Evolutionary conservation across 2,329 filamentous ascomycete species (phyloP), one percentile per base, ranked within the genome.

Genomic region (Aureobasidium namibiae): DNA sequence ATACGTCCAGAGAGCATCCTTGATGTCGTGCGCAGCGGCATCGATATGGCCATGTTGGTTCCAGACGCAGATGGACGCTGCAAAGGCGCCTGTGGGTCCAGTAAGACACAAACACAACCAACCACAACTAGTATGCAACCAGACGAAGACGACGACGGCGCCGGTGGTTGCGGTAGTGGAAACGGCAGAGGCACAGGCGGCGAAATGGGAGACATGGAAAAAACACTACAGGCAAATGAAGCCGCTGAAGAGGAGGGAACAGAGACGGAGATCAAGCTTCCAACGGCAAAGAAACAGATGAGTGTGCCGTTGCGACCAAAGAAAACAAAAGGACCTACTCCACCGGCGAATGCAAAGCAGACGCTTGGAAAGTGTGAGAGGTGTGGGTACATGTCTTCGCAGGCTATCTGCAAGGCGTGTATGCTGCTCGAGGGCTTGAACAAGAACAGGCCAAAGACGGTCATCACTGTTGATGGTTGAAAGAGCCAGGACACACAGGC

Each of bases 331-430:
- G 59, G 23, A 13, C 33, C 39, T 1, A 59, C 62, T 4, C 62
- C 67, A 10, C 74, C 80, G n/a, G 38, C 41, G 11, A 38, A 26
- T 3, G 13, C 54, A 11, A 81, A 83, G 67, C 89, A 92, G 72
- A 85, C 86, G 14, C 81, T 96, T 65, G 90, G 92, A 1, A 86
- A 85, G 63, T 99, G 94, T 69, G 83, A 87, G 68, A 86, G 84
- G 56, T 99, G 94, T 67, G 94, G 94, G 14, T 99, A 97, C 71
- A 88, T 99, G 73, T 96, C 94, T 2, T 96, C 92, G 67, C 94
- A 99, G 73, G 82, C 84, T 31, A 83, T 96, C 39, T 99, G 94
- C 74, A 95, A 99, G 74, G 94, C 94, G 0, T 99, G 94, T 71
- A 87, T 86, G 62, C 77, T 99, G 45, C 81, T 99, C 2, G 92